Evolutionary conservation across 2,329 filamentous ascomycete genomes (phyloP), one percentile per base, ranked within the genome.

Genomic region (Fusarium tjaetaba): DNA sequence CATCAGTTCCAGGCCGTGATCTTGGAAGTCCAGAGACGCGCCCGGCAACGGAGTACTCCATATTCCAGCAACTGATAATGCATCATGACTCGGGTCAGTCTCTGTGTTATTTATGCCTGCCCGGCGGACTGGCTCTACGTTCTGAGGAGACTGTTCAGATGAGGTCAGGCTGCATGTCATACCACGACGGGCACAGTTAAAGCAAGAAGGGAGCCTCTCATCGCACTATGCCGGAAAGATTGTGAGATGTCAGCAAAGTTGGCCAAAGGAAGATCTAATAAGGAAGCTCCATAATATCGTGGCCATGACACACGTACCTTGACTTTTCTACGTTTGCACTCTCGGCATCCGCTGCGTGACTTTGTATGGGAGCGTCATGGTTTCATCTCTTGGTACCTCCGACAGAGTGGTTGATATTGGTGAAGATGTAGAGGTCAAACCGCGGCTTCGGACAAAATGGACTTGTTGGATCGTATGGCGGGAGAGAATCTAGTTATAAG

Each of bases 111-210:
- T 8, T 46, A 46, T 22, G 5, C 13, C 8, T 22, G 13, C 2
- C 24, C 2, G 8, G 0, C 13, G 0, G 18, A 22, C 4, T 8
- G 18, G 8, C 4, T 15, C 11, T 7, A 13, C 22, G 18, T 46
- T 22, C 9, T 46, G 13, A 15, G 26, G 9, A 5, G 43, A 22
- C 18, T 22, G 43, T 7, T 28, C 18, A 7, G 43, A 9, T 22
- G 18, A 10, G 18, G 26, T 11, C 43, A 22, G 7, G 26, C 24
- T 46, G 11, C 43, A 46, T 15, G 43, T 11, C 5, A 46, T 46
- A 5, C 24, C 43, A 7, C 8, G 43, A 7, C 8, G 24, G 26
- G 26, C 43, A 28, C 43, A 46, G 4, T 46, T 46, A 5, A 28
- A 28, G 13, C 43, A 46, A 5, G 5, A 46, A 0, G 18, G 43